Evolutionary conservation across 1,284 basidiomycete genomes (phyloP).

Genomic region (Schizophyllum commune): DNA sequence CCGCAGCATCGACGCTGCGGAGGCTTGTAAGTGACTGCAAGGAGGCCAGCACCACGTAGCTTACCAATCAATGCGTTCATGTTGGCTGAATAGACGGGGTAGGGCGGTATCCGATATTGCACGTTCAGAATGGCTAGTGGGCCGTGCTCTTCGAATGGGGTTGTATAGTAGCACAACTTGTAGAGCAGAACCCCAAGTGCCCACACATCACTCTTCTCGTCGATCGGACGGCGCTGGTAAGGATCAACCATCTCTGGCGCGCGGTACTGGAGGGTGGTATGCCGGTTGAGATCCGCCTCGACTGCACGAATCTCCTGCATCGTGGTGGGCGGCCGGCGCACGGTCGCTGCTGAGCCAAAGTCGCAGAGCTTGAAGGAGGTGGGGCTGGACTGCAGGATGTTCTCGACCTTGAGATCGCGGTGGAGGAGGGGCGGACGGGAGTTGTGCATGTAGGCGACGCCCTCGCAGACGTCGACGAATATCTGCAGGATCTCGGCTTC

Average conservation of each 20-base stretch:
- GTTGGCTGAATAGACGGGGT: conserved; percentile 85
- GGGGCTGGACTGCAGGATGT: conserved; percentile 78
- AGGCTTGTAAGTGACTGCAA: conserved; percentile 1
- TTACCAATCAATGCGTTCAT: conserved; percentile 85
- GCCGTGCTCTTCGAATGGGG: conserved; percentile 96
- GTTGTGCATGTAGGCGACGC: conserved; percentile 94
- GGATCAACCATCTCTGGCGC: conserved; percentile 99
- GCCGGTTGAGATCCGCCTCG: conserved; percentile 88
- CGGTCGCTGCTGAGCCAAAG: conserved; percentile 88
- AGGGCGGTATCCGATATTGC: conserved; percentile 90
- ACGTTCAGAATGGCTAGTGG: conserved; percentile 95
- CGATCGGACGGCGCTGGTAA: conserved; percentile 74
- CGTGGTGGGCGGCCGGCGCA: conserved; percentile 64
- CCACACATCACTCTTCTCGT: conserved; percentile 97
- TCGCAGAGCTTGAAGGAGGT: conserved; percentile 95
- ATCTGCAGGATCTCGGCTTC: conserved; percentile 97
- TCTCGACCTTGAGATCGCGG: conserved; percentile 98
- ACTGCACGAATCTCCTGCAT: conserved; percentile 80
- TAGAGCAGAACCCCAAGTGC: conserved; percentile 91
- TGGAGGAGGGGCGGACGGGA: conserved; percentile 86
- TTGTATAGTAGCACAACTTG: conserved; percentile 97
- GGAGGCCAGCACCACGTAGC: conserved; percentile 20
- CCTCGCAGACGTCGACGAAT: conserved; percentile 92
- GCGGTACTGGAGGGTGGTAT: conserved; percentile 93
- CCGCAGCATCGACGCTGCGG: conserved; percentile 75